Conservation (phyloP, 192 early-diverging fungal species). For the Coemansia sp. region DNA sequence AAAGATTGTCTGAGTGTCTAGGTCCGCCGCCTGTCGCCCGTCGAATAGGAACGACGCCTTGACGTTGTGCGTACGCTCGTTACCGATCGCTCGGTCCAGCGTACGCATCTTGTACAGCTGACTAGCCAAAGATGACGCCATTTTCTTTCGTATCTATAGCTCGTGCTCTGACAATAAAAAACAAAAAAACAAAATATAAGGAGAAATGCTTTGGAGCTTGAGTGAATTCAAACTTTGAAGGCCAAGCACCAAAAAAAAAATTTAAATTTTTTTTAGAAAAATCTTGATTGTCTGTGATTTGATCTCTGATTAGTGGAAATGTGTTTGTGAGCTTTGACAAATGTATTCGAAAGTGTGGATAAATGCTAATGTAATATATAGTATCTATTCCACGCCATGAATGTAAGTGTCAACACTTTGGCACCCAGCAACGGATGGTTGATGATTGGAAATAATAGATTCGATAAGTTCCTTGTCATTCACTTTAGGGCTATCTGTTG, state of each 20-base stretch:
- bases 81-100: constrained; percentile 58
- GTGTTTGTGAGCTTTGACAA: too few species aligned
- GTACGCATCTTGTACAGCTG: constrained; percentile 66
- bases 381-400: too few species aligned
- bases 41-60: constrained; percentile 81
- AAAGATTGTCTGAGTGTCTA: constrained; percentile 84
- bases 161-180: neutral
- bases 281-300: neutral
- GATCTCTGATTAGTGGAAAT: neutral
- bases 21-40: constrained; percentile 78
- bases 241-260: neutral
- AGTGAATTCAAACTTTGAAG: neutral
- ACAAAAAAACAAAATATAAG: neutral
- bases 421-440: too few species aligned
- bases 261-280: neutral
- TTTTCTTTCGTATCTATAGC: constrained; percentile 14
- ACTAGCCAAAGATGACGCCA: constrained; percentile 62
- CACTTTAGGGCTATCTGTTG: too few species aligned
- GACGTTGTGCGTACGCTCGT: constrained; percentile 57
- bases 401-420: too few species aligned
- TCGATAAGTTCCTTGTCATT: too few species aligned
- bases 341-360: neutral
- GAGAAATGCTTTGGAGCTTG: neutral
- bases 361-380: neutral
- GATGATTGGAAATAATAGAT: too few species aligned